Conservation (phyloP, 805 yeast genomes). For the Candida silvatica region DNA sequence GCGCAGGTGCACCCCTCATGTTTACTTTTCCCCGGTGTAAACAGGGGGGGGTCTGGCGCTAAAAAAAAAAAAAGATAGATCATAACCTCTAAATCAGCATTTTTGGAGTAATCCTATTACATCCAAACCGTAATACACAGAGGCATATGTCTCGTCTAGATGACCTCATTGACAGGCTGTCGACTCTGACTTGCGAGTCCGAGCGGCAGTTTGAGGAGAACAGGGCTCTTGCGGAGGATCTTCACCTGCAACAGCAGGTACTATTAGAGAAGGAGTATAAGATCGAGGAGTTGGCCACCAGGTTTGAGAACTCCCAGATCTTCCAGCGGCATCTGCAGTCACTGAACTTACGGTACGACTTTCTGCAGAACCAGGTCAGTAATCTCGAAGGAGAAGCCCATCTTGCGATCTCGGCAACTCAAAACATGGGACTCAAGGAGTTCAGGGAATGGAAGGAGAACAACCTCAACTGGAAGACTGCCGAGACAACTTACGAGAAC, state of each 20-base stretch:
- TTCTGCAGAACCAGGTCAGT: constrained; percentile 26
- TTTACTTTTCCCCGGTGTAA: too few species aligned
- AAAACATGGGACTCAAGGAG: constrained; percentile 14
- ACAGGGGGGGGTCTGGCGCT: too few species aligned
- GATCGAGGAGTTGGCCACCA: constrained; percentile 16
- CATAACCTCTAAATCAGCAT: too few species aligned
- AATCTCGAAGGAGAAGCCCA: constrained; percentile 15
- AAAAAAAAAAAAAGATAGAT: too few species aligned
- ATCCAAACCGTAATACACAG: too few species aligned
- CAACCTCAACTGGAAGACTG: constrained; percentile 35
- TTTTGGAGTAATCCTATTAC: too few species aligned
- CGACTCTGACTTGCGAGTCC: constrained; percentile 10
- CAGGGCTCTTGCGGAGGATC: constrained; percentile 8
- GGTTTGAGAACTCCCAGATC: constrained; percentile 18
- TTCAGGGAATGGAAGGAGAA: constrained; percentile 21
- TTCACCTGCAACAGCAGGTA: constrained; percentile 12
- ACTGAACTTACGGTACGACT: constrained; percentile 23
- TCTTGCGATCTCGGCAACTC: constrained; percentile 10
- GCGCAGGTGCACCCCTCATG: too few species aligned
- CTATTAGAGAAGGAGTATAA: constrained; percentile 13
- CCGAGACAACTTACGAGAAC: constrained; percentile 37
- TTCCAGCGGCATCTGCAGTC: constrained; percentile 24
- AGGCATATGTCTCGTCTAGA: constrained; percentile 2
- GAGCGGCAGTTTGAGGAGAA: constrained; percentile 4
- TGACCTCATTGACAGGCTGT: constrained; percentile 10